Evolutionary conservation across 805 yeast genomes (phyloP).

Genomic region (Tanozyma kutaoensis): DNA sequence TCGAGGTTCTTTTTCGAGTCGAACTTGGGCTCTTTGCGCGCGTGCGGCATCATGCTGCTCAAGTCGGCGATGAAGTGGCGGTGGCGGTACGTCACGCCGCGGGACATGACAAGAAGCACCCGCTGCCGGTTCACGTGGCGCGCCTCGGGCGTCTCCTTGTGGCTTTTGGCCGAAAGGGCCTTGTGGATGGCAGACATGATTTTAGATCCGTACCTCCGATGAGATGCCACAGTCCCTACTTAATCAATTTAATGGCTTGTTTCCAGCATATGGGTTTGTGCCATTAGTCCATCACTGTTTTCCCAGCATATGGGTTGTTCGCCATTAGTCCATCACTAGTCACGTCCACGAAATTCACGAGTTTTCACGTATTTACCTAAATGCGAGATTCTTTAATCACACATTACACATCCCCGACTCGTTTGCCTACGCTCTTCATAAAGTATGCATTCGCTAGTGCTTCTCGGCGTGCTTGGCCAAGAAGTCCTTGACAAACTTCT

Average conservation of each 20-base stretch:
- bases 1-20: constrained; percentile 83
- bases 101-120: constrained; percentile 76
- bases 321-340: too few species aligned
- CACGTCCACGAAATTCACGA: too few species aligned
- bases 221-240: too few species aligned
- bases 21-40: constrained; percentile 90
- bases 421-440: too few species aligned
- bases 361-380: too few species aligned
- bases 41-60: constrained; percentile 72
- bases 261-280: too few species aligned
- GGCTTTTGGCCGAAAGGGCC: constrained; percentile 29
- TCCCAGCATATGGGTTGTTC: too few species aligned
- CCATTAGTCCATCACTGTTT: too few species aligned
- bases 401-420: too few species aligned
- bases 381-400: too few species aligned
- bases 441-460: constrained; percentile 3
- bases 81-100: constrained; percentile 92
- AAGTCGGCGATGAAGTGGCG: constrained; percentile 86
- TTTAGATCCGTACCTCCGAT: too few species aligned
- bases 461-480: constrained; percentile 35
- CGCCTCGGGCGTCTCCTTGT: constrained; percentile 35
- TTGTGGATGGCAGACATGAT: constrained; percentile 32
- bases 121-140: constrained; percentile 76
- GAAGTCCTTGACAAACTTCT: constrained; percentile 61
- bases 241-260: too few species aligned